Conservation (phyloP, 2,329 filamentous ascomycete species). For the Colletotrichum liriopes region DNA sequence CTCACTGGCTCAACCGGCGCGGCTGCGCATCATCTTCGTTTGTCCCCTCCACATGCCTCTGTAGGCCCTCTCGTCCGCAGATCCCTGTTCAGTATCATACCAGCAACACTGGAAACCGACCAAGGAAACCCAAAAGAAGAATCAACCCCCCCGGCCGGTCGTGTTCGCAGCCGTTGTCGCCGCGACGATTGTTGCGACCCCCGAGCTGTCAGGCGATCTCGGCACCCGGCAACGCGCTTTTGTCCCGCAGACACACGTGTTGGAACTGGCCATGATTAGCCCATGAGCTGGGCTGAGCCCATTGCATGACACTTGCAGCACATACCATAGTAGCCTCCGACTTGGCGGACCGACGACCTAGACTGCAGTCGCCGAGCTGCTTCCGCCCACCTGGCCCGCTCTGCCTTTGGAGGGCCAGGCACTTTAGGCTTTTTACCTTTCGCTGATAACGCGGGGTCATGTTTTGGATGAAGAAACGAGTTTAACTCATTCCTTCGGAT, state of each 20-base stretch:
- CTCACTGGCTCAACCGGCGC: not conserved
- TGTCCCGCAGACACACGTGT: not conserved
- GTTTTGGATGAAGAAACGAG: slow-evolving; percentile 37
- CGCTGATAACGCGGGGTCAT: slow-evolving; percentile 37
- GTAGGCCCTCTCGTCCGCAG: not conserved
- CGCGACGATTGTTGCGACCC: slow-evolving; percentile 34
- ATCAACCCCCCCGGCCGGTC: not conserved
- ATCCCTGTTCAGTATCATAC: slow-evolving; percentile 20
- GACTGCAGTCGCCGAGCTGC: not conserved
- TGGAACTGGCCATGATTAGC: slow-evolving; percentile 9
- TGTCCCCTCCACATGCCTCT: not conserved
- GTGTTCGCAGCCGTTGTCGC: slow-evolving; percentile 1
- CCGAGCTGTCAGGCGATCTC: slow-evolving; percentile 30
- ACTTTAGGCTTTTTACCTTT: slow-evolving; percentile 30
- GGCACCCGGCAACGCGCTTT: slow-evolving; percentile 13
- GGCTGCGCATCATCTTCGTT: slow-evolving; percentile 15
- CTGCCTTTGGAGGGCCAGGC: not conserved
- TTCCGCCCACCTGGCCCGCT: slow-evolving; percentile 12
- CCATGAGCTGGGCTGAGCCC: slow-evolving; percentile 21
- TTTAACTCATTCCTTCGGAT: slow-evolving; percentile 18
- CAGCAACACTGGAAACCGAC: not conserved
- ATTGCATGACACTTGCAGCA: not conserved
- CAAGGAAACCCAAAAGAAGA: slow-evolving; percentile 10
- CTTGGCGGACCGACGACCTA: not conserved
- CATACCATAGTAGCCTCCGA: no score